Evolutionary conservation across 1,284 basidiomycete species (phyloP).

Genomic region (Prillingera fragicola): DNA sequence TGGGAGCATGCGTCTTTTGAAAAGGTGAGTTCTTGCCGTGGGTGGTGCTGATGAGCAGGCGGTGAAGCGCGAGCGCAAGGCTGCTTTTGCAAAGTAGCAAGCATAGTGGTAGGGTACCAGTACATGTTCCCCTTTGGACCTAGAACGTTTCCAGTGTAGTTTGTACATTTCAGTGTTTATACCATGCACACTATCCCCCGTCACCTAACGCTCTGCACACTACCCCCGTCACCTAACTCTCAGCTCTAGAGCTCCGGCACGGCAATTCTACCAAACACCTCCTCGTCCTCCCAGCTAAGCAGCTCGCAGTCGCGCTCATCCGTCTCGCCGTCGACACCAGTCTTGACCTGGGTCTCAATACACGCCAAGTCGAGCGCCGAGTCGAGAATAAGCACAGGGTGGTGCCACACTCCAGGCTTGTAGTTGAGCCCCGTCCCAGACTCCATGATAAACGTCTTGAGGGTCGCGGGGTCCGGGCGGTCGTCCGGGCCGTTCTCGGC

Average conservation of each 20-base stretch:
- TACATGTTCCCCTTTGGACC: too few species aligned
- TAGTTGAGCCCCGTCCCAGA: conserved; percentile 77
- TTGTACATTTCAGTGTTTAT: too few species aligned
- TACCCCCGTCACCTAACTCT: too few species aligned
- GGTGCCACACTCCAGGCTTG: conserved; percentile 70
- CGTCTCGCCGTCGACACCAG: conserved; percentile 28
- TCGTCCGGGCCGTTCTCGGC: conserved; percentile 70
- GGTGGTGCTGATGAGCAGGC: not conserved
- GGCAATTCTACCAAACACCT: conserved; percentile 29
- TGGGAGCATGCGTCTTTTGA: conserved; percentile 24
- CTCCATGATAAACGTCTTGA: conserved; percentile 43
- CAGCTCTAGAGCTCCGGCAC: conserved; percentile 33
- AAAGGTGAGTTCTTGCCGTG: conserved; percentile 8
- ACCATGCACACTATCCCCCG: too few species aligned
- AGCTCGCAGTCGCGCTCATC: conserved; percentile 46
- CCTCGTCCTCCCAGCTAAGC: conserved; percentile 30
- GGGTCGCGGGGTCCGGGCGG: conserved; percentile 62
- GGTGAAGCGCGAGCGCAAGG: too few species aligned
- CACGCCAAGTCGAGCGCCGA: conserved; percentile 46
- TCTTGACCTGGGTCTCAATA: conserved; percentile 46
- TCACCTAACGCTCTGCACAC: too few species aligned
- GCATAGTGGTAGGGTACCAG: too few species aligned
- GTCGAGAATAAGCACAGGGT: conserved; percentile 46
- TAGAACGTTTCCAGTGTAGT: too few species aligned
- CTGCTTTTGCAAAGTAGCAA: too few species aligned